Conservation (phyloP, 1,284 basidiomycete genomes). For the Tylopilus orsonianus region DNA sequence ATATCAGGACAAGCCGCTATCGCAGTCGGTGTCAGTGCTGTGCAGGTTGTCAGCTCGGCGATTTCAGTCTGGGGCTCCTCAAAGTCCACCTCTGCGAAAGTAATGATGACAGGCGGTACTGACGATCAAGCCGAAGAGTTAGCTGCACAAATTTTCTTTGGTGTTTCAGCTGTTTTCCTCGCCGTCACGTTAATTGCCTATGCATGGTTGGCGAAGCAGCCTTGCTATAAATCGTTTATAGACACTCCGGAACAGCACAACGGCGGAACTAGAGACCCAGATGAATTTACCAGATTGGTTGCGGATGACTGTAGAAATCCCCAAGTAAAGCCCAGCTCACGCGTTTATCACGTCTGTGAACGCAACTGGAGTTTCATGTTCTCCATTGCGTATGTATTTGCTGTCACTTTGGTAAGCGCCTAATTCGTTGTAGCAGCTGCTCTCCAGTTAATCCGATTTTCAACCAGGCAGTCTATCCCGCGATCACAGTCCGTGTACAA, state of each 20-base stretch:
- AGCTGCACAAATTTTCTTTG: conserved; percentile 73
- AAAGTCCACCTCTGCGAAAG: conserved; percentile 11
- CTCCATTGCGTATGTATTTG: conserved; percentile 74
- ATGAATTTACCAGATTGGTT: conserved; percentile 38
- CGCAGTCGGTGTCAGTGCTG: conserved; percentile 68
- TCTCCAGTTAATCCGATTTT: conserved; percentile 5
- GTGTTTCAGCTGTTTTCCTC: conserved; percentile 66
- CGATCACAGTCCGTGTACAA: conserved; percentile 75
- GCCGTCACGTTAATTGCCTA: conserved; percentile 51
- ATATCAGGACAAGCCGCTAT: conserved; percentile 79
- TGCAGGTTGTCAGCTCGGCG: conserved; percentile 67
- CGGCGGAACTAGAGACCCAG: conserved; percentile 25
- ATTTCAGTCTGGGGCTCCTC: conserved; percentile 50
- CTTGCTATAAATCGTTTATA: conserved; percentile 56
- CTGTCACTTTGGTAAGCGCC: conserved; percentile 72
- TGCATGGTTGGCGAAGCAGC: conserved; percentile 53
- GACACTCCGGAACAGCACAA: conserved; percentile 40
- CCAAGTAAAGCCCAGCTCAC: conserved; percentile 35
- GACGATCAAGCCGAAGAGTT: conserved; percentile 54
- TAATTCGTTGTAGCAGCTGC: neutral
- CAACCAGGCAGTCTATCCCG: conserved; percentile 77
- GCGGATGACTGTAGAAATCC: conserved; percentile 28
- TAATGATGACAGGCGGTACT: conserved; percentile 3
- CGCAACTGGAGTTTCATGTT: conserved; percentile 70
- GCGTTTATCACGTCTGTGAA: conserved; percentile 56